Evolutionary conservation across 768 basidiomycete genomes (phyloP), one percentile per base, ranked within the genome.

Genomic region (Phlebiopsis gigantea): DNA sequence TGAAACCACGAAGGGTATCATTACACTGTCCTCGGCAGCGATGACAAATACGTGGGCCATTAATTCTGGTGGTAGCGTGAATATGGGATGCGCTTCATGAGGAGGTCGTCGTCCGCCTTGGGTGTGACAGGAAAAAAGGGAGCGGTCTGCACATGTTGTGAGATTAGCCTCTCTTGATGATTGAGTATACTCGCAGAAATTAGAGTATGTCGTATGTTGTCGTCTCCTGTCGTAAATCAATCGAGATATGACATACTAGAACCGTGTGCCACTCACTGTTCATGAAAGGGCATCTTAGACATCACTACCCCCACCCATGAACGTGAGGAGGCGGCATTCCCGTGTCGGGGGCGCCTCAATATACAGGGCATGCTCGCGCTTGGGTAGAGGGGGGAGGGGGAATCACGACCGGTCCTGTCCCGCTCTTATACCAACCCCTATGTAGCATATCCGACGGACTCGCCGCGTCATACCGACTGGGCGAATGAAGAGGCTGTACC

Each of bases 1-100:
- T 7, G 88, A 88, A 48, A 87, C 75, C 44, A 72, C 69, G 58
- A 88, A 61, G 21, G 87, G 83, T 31, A 88, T 76, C 72, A 78
- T 77, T 49, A 69, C 64, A 66, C 83, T 79, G 48, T 79, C 77
- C 56, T 82, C 70, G 12, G 83, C 75, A 15, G 82, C 87, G 14
- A 84, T 69, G 22, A 80, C 65, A 66, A 90, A 88, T 48, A 89
- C 78, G 57, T 81, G 77, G 34, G 81, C 73, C 39, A 90, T 75
- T 17, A 90, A 67, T 65, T 90, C 88, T 28, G 73, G 70, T 8
- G 88, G 87, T 45, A 90, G 79, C 24, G 67, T 65, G 57, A 77
- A 77, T 53, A 88, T 81, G 58, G 78, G 76, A 61, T 85, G 84
- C 56, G 56, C 46, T 69, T 64, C 29, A 67, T 64, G 47, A 59